Conservation (phyloP, 2,329 filamentous ascomycete species). For the Paradendryphiella salina region DNA sequence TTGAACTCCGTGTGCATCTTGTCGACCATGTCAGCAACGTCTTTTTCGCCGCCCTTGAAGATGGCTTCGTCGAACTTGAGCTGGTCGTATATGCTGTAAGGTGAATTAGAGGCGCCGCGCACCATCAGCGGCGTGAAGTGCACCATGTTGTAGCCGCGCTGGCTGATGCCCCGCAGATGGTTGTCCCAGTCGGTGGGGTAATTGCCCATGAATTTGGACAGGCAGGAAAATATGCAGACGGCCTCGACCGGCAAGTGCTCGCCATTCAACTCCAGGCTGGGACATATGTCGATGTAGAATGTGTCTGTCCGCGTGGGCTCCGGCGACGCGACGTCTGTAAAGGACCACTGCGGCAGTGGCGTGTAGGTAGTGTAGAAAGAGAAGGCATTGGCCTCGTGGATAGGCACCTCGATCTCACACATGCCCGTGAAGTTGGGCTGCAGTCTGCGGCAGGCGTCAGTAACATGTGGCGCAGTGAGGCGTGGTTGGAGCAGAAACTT, state of each 20-base stretch:
- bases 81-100: constrained; percentile 96
- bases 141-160: constrained; percentile 96
- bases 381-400: constrained; percentile 82
- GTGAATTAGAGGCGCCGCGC: constrained; percentile 88
- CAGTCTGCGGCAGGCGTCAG: constrained; percentile 61
- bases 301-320: constrained; percentile 69
- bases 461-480: background rate
- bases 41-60: constrained; percentile 83
- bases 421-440: constrained; percentile 90
- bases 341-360: constrained; percentile 77
- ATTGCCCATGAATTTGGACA: constrained; percentile 97
- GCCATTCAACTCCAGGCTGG: constrained; percentile 73
- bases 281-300: constrained; percentile 94
- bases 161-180: constrained; percentile 83
- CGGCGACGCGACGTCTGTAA: constrained; percentile 57
- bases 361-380: constrained; percentile 93
- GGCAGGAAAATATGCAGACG: constrained; percentile 86
- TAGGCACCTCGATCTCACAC: constrained; percentile 85
- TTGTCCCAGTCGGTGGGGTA: constrained; percentile 89
- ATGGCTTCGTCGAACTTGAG: constrained; percentile 77
- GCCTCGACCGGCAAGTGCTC: constrained; percentile 79
- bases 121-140: constrained; percentile 95
- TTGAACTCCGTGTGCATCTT: constrained; percentile 85
- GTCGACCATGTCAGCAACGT: constrained; percentile 74
- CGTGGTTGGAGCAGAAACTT: constrained; percentile 44